Evolutionary conservation across 306 rosid genomes (phyloP).

Genomic region (Prunus salicina): DNA sequence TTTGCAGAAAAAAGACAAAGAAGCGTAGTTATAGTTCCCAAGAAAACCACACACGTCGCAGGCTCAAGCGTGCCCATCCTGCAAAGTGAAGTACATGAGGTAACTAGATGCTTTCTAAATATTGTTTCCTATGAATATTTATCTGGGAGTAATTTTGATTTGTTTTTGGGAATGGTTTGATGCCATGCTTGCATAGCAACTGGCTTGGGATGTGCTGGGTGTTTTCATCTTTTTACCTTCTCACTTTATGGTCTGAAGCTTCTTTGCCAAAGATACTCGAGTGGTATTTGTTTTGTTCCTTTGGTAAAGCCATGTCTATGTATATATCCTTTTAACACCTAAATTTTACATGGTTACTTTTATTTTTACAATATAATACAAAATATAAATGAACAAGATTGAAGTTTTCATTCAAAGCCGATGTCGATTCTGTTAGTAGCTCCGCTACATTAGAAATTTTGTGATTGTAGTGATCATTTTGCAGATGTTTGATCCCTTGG

Average conservation of each 20-base stretch:
- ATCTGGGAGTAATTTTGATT: background rate
- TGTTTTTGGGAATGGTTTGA: background rate
- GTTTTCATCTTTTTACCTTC: background rate
- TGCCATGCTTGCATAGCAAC: background rate
- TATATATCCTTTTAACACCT: background rate
- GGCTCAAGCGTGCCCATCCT: constrained; percentile 9
- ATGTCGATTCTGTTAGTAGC: background rate
- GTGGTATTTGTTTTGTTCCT: background rate
- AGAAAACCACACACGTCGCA: background rate
- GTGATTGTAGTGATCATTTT: background rate
- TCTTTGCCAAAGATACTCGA: background rate
- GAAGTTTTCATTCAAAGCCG: background rate
- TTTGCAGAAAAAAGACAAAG: constrained; percentile 13
- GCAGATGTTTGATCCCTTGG: background rate
- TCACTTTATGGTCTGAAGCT: background rate
- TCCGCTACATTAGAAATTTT: background rate
- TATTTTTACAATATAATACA: too few relatives aligned
- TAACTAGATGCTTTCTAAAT: background rate
- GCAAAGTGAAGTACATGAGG: background rate
- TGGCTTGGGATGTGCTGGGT: background rate
- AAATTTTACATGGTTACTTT: background rate
- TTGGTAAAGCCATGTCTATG: background rate
- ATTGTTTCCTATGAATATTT: background rate
- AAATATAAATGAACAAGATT: background rate
- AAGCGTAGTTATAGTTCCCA: constrained; percentile 7